phyloP scores from a whole-genome alignment of 805 yeast species.

The Groenewaldozyma tartarivorans region DNA sequence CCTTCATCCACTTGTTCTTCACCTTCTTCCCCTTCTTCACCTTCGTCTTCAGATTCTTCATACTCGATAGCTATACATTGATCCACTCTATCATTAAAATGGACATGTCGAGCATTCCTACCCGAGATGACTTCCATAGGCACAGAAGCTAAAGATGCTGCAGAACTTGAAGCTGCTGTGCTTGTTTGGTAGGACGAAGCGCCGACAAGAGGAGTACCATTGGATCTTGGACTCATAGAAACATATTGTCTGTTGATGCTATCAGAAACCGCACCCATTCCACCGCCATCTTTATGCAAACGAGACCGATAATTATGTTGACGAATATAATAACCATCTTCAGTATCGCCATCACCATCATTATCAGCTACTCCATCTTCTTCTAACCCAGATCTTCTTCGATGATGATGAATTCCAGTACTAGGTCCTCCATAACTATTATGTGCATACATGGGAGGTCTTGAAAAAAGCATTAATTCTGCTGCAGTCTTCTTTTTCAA shows the following conservation, averaged over 20 bases:
- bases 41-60: constrained; percentile 12
- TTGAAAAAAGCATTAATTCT: constrained; percentile 31
- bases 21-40: constrained; percentile 10
- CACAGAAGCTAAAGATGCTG: not conserved
- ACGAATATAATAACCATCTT: constrained; percentile 22
- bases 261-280: not conserved
- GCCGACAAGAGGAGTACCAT: not conserved
- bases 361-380: constrained; percentile 1
- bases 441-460: not conserved
- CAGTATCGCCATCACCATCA: constrained; percentile 12
- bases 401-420: constrained; percentile 1
- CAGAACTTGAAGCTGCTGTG: not conserved
- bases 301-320: constrained; percentile 31
- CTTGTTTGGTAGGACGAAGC: not conserved
- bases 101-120: constrained; percentile 51
- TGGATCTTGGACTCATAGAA: not conserved
- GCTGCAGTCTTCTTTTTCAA: constrained; percentile 78
- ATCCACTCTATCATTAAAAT: constrained; percentile 87
- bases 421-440: not conserved
- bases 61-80: constrained; percentile 73
- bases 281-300: constrained; percentile 6
- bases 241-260: not conserved
- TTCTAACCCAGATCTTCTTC: not conserved
- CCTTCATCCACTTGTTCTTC: constrained; percentile 13
- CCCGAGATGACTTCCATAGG: not conserved